Conservation (phyloP, 768 basidiomycete species). For the Boletus reticulatus region DNA sequence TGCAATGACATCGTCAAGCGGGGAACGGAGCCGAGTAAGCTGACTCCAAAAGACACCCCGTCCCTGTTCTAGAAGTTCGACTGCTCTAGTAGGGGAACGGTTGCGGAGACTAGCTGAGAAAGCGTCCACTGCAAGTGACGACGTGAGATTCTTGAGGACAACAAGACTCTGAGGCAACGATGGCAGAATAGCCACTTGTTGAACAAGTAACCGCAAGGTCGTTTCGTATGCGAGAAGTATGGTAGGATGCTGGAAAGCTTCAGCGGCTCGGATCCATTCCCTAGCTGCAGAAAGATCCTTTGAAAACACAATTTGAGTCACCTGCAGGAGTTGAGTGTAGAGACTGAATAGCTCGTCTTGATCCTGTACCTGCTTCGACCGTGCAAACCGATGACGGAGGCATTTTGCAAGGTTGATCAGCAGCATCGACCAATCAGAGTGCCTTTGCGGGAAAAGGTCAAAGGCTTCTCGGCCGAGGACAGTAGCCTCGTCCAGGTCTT, state of each 20-base stretch:
- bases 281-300: not conserved
- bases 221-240: slow-evolving; percentile 6
- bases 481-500: not conserved
- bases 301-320: not conserved
- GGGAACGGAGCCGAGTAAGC: slow-evolving; percentile 12
- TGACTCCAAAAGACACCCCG: slow-evolving; percentile 19
- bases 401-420: not conserved
- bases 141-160: not conserved
- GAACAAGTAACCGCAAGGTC: not conserved
- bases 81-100: slow-evolving; percentile 4
- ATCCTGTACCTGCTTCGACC: not conserved
- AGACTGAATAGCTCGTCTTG: not conserved
- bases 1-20: not conserved
- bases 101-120: slow-evolving; percentile 13
- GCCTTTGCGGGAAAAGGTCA: not conserved
- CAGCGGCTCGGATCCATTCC: not conserved
- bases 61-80: slow-evolving; percentile 33
- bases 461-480: not conserved
- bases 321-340: not conserved
- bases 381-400: not conserved
- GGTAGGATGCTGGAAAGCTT: slow-evolving; percentile 1
- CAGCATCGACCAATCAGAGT: not conserved
- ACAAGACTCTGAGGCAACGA: not conserved
- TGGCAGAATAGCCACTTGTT: not conserved
- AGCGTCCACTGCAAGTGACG: slow-evolving; percentile 7